Evolutionary conservation across 106 monocot species (phyloP).

Genomic region (Iris macrosiphon): DNA sequence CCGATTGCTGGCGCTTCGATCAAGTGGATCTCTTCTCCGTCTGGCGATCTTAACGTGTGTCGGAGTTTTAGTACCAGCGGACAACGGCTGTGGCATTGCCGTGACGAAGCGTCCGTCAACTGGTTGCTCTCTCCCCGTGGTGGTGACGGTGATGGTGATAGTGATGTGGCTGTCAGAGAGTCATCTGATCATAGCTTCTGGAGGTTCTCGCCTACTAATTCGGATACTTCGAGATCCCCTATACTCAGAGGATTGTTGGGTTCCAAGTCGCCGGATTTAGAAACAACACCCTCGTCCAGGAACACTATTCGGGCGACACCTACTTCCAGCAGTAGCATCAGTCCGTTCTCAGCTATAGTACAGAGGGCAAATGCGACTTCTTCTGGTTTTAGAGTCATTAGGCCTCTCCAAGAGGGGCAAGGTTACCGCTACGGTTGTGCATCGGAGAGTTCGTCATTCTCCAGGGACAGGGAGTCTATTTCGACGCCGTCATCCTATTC

Average conservation of each 20-base stretch:
- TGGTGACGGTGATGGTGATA: background rate
- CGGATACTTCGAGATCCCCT: slow-evolving; percentile 6
- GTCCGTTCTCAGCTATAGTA: slow-evolving; percentile 87
- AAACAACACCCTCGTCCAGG: slow-evolving; percentile 33
- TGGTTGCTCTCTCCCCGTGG: slow-evolving; percentile 40
- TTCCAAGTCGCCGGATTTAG: slow-evolving; percentile 6
- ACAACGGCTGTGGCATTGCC: slow-evolving; percentile 9
- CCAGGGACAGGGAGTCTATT: slow-evolving; percentile 13
- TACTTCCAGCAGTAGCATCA: slow-evolving; percentile 43
- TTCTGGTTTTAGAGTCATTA: slow-evolving; percentile 8
- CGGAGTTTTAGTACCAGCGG: slow-evolving; percentile 4
- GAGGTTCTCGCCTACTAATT: slow-evolving; percentile 24
- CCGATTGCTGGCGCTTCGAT: slow-evolving; percentile 56
- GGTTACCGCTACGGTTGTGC: slow-evolving; percentile 14
- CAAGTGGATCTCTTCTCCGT: slow-evolving; percentile 66
- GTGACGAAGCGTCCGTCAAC: slow-evolving; percentile 46
- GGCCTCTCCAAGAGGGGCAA: slow-evolving; percentile 9
- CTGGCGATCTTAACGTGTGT: background rate
- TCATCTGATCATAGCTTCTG: slow-evolving; percentile 22
- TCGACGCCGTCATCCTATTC: slow-evolving; percentile 13
- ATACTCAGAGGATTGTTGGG: slow-evolving; percentile 3
- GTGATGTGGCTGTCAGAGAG: background rate
- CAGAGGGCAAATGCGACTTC: slow-evolving; percentile 30
- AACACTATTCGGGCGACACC: slow-evolving; percentile 42
- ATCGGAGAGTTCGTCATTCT: slow-evolving; percentile 17